Evolutionary conservation across 768 basidiomycete genomes (phyloP), one percentile per base, ranked within the genome.

Genomic region (Steccherinum ochraceum): DNA sequence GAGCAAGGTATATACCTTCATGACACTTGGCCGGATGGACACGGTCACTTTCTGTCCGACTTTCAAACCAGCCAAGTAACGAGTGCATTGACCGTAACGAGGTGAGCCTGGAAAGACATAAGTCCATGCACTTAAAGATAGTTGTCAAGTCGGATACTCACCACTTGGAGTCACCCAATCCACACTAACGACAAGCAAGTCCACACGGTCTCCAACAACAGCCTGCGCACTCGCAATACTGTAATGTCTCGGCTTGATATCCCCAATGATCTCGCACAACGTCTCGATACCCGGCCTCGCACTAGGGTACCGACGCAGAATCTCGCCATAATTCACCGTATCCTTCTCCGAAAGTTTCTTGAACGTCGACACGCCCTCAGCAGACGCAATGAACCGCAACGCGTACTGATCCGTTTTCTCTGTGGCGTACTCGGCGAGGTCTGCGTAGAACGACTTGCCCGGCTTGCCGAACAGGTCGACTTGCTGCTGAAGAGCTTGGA

Each of bases 181-280:
- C 26, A 98, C 94, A 1, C 93, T 94, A 27, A 99, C 96, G 54
- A 99, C 87, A 52, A 99, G 72, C 24, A 99, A 73, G 67, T 99
- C 95, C 5, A 99, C 93, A 51, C 89, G 81, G 64, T 98, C 80
- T 3, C 96, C 96, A 13, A 98, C 94, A 50, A 89, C 93, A 61
- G 87, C 89, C 68, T 98, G 95, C 26, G 93, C 82, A 58, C 89
- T 93, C 19, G 96, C 95, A 62, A 99, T 99, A 67, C 92, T 95
- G 69, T 99, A 99, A 68, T 98, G 96, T 55, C 96, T 79, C 3
- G 95, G 94, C 68, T 96, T 93, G 73, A 92, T 97, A 64, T 96
- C 93, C 0, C 92, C 94, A 42, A 97, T 75, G 59, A 96, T 65
- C 64, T 90, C 88, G 61, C 94, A 93, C 2, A 96, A 76, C 50